A percentile compares a stretch with the other conserved stretches of the same genome.
These are phyloP conservation scores for Aspergillus costaricaensis DNA, from an alignment of 2,329 filamentous ascomycete genomes.

Conservation along the genomic window DNA sequence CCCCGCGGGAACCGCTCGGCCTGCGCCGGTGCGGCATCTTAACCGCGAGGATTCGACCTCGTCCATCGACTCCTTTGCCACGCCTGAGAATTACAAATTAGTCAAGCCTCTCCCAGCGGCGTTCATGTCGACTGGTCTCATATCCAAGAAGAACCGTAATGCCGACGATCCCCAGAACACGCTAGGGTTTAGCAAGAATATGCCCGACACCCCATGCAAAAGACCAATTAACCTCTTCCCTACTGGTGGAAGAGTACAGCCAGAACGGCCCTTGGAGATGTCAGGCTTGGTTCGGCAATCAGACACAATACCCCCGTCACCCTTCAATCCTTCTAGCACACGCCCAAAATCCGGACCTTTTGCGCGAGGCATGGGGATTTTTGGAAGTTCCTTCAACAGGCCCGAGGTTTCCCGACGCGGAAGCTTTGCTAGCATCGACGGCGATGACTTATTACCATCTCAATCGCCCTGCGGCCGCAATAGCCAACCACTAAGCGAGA, in stretches of 20 bases:
- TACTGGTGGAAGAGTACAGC: conserved; percentile 56
- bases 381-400: conserved; percentile 57
- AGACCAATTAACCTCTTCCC: conserved; percentile 72
- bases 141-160: conserved; percentile 91
- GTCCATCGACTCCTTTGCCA: conserved; percentile 63
- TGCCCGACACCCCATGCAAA: conserved; percentile 97
- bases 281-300: conserved; percentile 67
- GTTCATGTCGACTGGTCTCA: conserved; percentile 90
- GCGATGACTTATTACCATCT: conserved; percentile 67
- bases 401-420: conserved; percentile 56
- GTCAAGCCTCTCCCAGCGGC: conserved; percentile 77
- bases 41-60: conserved; percentile 53
- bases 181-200: conserved; percentile 61
- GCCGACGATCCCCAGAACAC: conserved; percentile 64
- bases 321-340: conserved; percentile 67
- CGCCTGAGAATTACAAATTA: conserved; percentile 73
- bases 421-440: conserved; percentile 80
- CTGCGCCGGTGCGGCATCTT: conserved; percentile 44
- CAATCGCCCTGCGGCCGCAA: conserved; percentile 60
- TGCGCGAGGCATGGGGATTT: conserved; percentile 63
- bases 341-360: conserved; percentile 69
- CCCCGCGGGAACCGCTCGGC: conserved; percentile 65
- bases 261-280: conserved; percentile 63
- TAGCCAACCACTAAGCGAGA: conserved; percentile 61
- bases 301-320: conserved; percentile 78